A percentile compares a stretch with the other conserved stretches of the same genome.
phyloP scores from a whole-genome alignment of 768 basidiomycete species.

The Trametes sanguinea region DNA sequence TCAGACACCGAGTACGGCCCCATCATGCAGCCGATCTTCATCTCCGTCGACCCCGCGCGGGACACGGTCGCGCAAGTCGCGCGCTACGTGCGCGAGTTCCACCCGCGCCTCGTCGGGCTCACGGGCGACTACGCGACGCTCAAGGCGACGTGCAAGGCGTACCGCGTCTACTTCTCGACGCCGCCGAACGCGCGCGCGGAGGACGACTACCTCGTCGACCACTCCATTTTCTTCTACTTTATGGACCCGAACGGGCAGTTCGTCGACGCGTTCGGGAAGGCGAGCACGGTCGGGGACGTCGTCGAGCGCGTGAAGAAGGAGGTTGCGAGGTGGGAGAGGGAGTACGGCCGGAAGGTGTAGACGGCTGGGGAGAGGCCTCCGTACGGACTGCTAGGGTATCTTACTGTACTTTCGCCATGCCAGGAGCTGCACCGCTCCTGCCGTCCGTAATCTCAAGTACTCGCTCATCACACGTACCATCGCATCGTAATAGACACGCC shows the following conservation, averaged over 20 bases:
- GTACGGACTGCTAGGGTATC: not conserved
- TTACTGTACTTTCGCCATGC: not conserved
- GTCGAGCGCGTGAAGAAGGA: slow-evolving; percentile 60
- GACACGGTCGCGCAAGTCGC: slow-evolving; percentile 67
- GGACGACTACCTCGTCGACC: slow-evolving; percentile 97
- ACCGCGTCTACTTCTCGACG: slow-evolving; percentile 98
- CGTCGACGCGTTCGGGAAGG: slow-evolving; percentile 95
- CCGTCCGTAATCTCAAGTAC: not conserved
- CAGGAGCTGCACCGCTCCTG: not conserved
- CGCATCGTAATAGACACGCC: not conserved
- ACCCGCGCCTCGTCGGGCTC: slow-evolving; percentile 85
- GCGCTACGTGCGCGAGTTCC: slow-evolving; percentile 81
- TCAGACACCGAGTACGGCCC: slow-evolving; percentile 70
- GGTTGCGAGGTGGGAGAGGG: slow-evolving; percentile 43
- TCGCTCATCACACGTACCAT: slow-evolving; percentile 1
- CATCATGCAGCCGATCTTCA: slow-evolving; percentile 87
- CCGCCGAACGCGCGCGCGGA: slow-evolving; percentile 82
- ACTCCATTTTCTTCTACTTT: slow-evolving; percentile 95
- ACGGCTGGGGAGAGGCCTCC: not conserved
- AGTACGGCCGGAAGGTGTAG: slow-evolving; percentile 37
- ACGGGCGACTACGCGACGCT: slow-evolving; percentile 83
- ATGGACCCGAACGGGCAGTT: slow-evolving; percentile 96
- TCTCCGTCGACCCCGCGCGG: slow-evolving; percentile 95
- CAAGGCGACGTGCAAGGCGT: slow-evolving; percentile 90
- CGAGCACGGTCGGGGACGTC: slow-evolving; percentile 67